These are phyloP conservation scores for Aureobasidium leucospermi DNA, from an alignment of 2,329 filamentous ascomycete species.

Conservation along the genomic window DNA sequence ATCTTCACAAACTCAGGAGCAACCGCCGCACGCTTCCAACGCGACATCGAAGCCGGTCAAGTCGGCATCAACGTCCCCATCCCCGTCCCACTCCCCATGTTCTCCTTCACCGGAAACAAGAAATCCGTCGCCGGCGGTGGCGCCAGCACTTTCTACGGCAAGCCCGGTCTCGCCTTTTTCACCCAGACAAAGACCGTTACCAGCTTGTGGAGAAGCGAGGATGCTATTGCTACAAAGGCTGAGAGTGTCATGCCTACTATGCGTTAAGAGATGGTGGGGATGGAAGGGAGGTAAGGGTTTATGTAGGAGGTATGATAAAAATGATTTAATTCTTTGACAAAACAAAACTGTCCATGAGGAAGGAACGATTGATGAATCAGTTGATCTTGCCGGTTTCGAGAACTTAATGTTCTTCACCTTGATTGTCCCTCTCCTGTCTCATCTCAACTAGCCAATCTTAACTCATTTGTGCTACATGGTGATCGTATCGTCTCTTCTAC, in stretches of 20 bases:
- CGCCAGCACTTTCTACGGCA: conserved; percentile 90
- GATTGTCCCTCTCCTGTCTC: no score
- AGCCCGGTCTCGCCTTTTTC: conserved; percentile 87
- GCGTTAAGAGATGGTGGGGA: not conserved
- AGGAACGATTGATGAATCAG: no score
- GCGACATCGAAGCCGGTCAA: conserved; percentile 76
- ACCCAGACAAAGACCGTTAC: conserved; percentile 98
- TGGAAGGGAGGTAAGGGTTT: not conserved
- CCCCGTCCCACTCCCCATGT: conserved; percentile 57
- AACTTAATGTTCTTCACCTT: no score
- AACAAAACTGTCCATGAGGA: no score
- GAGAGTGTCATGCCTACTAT: conserved; percentile 76
- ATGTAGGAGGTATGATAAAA: no score
- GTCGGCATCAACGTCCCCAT: conserved; percentile 82
- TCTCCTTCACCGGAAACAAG: conserved; percentile 64
- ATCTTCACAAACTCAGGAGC: conserved; percentile 76
- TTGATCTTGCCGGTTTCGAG: no score
- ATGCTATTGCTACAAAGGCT: conserved; percentile 78
- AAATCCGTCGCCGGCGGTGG: conserved; percentile 87
- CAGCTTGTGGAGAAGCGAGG: conserved; percentile 76
- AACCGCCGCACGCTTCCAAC: conserved; percentile 70
- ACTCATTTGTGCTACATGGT: no score
- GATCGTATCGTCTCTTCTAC: no score
- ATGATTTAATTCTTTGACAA: no score
- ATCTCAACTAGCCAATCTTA: no score